A percentile compares a stretch with the other conserved stretches of the same genome.
phyloP scores from a whole-genome alignment of 441 rosid genomes.

The Populus trichocarpa region DNA sequence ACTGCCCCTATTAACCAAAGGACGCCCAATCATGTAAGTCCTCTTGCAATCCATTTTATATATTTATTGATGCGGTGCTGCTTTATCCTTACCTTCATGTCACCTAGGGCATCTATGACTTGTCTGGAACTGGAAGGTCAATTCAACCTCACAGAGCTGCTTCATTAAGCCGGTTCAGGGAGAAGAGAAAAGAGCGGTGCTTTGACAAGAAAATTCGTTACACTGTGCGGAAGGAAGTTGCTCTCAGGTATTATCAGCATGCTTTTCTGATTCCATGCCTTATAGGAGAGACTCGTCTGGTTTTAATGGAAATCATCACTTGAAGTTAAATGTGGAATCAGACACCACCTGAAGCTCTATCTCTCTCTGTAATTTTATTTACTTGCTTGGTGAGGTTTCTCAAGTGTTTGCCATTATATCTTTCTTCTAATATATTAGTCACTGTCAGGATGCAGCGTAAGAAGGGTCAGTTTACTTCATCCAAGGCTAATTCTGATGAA shows the following conservation, averaged over 20 bases:
- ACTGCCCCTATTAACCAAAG: slow-evolving; percentile 45
- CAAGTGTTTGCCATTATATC: not conserved
- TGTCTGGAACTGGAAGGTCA: slow-evolving; percentile 32
- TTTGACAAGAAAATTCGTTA: slow-evolving; percentile 92
- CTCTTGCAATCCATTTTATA: not conserved
- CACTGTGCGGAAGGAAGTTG: slow-evolving; percentile 89
- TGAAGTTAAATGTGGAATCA: not conserved
- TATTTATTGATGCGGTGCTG: slow-evolving; percentile 25
- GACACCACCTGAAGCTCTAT: not conserved
- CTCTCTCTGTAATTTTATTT: not conserved
- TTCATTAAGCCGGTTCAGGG: slow-evolving; percentile 78
- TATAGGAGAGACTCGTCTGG: not conserved
- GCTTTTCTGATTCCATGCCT: not conserved
- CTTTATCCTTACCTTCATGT: slow-evolving; percentile 35
- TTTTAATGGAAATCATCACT: not conserved
- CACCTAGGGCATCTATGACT: slow-evolving; percentile 30
- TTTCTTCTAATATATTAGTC: slow-evolving; percentile 7
- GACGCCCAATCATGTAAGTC: slow-evolving; percentile 32
- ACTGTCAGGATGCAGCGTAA: slow-evolving; percentile 77
- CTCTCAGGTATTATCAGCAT: slow-evolving; percentile 53
- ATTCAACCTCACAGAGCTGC: slow-evolving; percentile 78
- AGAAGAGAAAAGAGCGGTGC: slow-evolving; percentile 89
- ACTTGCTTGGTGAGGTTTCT: not conserved
- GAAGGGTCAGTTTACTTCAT: slow-evolving; percentile 87
- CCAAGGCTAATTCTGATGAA: slow-evolving; percentile 61